These are phyloP conservation scores for Camillea tinctor DNA, from an alignment of 2,329 filamentous ascomycete genomes.

Conservation along the genomic window DNA sequence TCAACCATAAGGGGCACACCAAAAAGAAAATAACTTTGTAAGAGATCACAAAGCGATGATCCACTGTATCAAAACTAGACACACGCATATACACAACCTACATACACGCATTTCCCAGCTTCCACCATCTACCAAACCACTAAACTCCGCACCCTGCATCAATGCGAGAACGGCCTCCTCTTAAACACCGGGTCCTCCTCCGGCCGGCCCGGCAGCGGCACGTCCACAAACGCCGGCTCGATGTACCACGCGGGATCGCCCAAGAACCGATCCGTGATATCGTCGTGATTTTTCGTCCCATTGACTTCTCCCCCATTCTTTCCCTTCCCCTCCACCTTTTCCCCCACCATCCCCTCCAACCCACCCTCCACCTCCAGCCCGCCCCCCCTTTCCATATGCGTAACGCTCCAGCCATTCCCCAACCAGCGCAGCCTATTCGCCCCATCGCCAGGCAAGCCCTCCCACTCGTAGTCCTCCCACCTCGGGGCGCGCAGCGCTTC, in stretches of 20 bases:
- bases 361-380: no score
- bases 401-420: conserved; percentile 42
- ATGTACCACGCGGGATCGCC: conserved; percentile 35
- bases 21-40: no score
- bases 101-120: background rate
- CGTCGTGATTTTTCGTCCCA: background rate
- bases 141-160: background rate
- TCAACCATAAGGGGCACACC: no score
- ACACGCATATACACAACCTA: no score
- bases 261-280: conserved; percentile 14
- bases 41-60: no score
- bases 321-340: no score
- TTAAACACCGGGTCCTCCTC: conserved; percentile 30
- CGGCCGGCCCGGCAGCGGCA: conserved; percentile 24
- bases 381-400: conserved; percentile 33
- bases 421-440: conserved; percentile 40
- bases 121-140: background rate
- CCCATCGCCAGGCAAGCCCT: conserved; percentile 27
- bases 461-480: conserved; percentile 48
- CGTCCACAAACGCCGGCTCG: conserved; percentile 26
- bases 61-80: no score
- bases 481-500: conserved; percentile 42
- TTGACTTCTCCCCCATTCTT: background rate
- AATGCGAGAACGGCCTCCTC: conserved; percentile 33
- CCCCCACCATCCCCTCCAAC: no score